These are phyloP conservation scores for Entrophospora sp. DNA, from an alignment of 192 early-diverging fungal species.

Conservation along the genomic window DNA sequence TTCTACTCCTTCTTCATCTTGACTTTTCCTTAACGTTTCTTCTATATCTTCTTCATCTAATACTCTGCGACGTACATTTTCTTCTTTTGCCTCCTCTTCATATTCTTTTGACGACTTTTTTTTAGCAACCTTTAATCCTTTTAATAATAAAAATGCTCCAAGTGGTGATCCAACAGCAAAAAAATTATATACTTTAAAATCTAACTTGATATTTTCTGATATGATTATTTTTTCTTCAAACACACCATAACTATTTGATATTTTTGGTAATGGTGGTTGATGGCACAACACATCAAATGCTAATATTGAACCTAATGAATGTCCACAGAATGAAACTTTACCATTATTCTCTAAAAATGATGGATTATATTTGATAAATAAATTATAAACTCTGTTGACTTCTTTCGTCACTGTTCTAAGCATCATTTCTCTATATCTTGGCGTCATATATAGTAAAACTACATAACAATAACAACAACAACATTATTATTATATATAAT, in stretches of 20 bases:
- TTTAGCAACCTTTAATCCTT: conserved; percentile 57
- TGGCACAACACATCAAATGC: conserved; percentile 70
- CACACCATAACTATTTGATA: conserved; percentile 10
- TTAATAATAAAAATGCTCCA: conserved; percentile 69
- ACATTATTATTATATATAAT: neutral
- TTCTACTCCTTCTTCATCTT: too few species aligned
- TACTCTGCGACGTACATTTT: neutral
- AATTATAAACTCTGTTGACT: conserved; percentile 64
- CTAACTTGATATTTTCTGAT: conserved; percentile 37
- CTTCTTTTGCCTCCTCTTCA: too few species aligned
- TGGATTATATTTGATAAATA: conserved; percentile 65
- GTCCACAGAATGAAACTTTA: conserved; percentile 68
- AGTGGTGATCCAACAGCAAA: conserved; percentile 80
- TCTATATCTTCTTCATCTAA: neutral
- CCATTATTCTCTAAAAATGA: conserved; percentile 55
- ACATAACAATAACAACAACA: conserved; percentile 9
- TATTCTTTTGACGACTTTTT: too few species aligned
- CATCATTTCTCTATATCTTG: conserved; percentile 73
- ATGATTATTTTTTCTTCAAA: conserved; percentile 24
- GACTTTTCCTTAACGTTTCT: too few species aligned
- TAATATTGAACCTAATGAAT: conserved; percentile 72
- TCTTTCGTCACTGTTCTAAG: conserved; percentile 66
- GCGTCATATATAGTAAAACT: conserved; percentile 82
- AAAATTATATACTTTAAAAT: conserved; percentile 65
- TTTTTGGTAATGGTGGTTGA: conserved; percentile 40